Base-by-base conservation (phyloP, 805 yeast genomes). In the Schwanniomyces occidentalis region DNA sequence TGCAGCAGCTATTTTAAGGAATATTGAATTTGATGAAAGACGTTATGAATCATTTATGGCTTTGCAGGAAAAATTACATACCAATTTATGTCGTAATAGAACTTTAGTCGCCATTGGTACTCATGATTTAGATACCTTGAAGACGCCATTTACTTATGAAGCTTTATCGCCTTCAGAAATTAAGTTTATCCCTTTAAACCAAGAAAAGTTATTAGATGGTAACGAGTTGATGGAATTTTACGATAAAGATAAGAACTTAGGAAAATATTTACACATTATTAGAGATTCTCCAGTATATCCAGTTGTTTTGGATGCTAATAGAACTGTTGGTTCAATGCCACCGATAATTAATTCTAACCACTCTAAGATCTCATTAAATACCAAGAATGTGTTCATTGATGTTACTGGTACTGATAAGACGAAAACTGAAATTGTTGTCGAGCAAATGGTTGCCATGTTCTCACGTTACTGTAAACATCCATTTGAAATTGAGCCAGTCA, bases 71-170 rank as follows among this genome's bases (percentile, higher is more conserved):
- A 93, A 93, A 65, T 74, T 93, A 48, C 99, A 93, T 69, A 72
- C 95, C 44, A 93, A 93, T 62, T 71, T 93, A 55, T 91, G 99
- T 66, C 91, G 99, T 73, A 86, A 91, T 66, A 86, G 99, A 76
- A 83, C 96, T 21, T 76, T 93, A 50, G 99, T 93, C 37, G 98
- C 99, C 32, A 89, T 91, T 75, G 99, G 99, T 53, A 93, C 99
- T 35, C 99, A 93, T 57, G 98, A 93, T 63, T 73, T 83, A 43
- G 95, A 87, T 60, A 78, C 84, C 30, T 66, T 91, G 47, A 59
- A 75, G 24, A 85, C 86, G 17, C 95, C 95, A 40, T 88, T 93
- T 69, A 78, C 87, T 36, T 93, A 88, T 70, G 87, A 83, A 56
- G 97, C 93, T 27, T 68, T 85, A 46, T 71, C 79, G 35, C 96